Evolutionary conservation across 2,329 filamentous ascomycete genomes (phyloP).

Genomic region (Xylaria sp.): DNA sequence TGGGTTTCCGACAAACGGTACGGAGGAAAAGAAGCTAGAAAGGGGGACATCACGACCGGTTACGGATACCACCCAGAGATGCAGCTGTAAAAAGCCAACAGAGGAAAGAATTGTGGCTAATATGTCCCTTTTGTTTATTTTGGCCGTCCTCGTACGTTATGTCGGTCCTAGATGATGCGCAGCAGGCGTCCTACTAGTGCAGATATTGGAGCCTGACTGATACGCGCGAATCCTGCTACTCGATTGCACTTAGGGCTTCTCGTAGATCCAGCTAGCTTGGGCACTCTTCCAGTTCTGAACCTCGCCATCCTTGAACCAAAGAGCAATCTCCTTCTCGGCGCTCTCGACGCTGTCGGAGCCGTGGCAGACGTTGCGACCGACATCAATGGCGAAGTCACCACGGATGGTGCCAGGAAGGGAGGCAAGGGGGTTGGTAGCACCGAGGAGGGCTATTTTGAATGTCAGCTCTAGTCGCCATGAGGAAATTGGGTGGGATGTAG

Average conservation of each 20-base stretch:
- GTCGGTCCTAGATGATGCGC: conserved; percentile 2
- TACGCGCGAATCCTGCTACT: conserved; percentile 4
- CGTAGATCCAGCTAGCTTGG: conserved; percentile 95
- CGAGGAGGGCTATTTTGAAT: conserved; percentile 76
- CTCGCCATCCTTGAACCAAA: conserved; percentile 96
- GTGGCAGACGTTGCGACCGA: conserved; percentile 99
- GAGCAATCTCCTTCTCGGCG: conserved; percentile 99
- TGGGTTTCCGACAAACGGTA: conserved; percentile 51
- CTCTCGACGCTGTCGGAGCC: conserved; percentile 98
- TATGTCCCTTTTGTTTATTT: conserved; percentile 35
- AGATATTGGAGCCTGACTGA: conserved; percentile 10
- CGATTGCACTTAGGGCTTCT: conserved; percentile 71
- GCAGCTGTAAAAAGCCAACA: conserved; percentile 8
- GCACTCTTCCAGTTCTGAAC: conserved; percentile 84
- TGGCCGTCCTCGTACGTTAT: conserved; percentile 36
- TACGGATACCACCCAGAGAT: conserved; percentile 11
- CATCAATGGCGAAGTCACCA: conserved; percentile 85
- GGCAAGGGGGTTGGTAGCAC: conserved; percentile 97
- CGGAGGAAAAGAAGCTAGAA: conserved; percentile 38
- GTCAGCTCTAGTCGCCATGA: conserved; percentile 29
- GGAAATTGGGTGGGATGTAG: conserved; percentile 1
- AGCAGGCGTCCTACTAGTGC: neutral
- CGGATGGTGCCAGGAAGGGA: conserved; percentile 98
- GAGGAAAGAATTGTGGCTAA: conserved; percentile 33
- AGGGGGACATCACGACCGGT: neutral